phyloP scores from a whole-genome alignment of 78 protist genomes.

The Monocercomonoides exilis region DNA sequence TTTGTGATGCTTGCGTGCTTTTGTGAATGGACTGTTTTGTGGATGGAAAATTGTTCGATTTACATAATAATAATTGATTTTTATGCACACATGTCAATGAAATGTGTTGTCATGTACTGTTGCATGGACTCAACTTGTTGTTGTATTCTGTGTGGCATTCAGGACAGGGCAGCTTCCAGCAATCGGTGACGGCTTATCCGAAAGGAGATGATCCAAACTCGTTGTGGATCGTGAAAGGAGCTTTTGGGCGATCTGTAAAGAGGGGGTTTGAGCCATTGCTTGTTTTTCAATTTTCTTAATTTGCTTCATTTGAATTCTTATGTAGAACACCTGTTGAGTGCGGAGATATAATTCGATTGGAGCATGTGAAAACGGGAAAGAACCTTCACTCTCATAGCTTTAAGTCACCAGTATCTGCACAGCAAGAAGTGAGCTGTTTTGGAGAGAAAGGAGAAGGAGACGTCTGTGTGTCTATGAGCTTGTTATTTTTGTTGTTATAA shows the following conservation, averaged over 20 bases:
- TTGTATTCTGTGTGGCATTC: too few species aligned
- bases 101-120: too few species aligned
- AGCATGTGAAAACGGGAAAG: neutral
- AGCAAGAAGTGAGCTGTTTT: constrained; percentile 9
- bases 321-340: neutral
- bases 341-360: neutral
- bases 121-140: too few species aligned
- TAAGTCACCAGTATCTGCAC: neutral
- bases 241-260: neutral
- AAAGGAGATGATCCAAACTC: constrained; percentile 30
- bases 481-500: too few species aligned
- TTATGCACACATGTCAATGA: too few species aligned
- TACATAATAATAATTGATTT: too few species aligned
- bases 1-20: too few species aligned
- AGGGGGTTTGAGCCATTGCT: constrained; percentile 7
- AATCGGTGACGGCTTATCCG: constrained; percentile 40
- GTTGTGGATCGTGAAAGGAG: constrained; percentile 26
- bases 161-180: constrained; percentile 44
- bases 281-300: neutral
- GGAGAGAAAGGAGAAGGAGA: neutral
- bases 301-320: too few species aligned
- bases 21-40: too few species aligned
- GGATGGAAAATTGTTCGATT: too few species aligned
- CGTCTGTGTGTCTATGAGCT: too few species aligned
- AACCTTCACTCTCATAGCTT: constrained; percentile 1